phyloP scores from a whole-genome alignment of 2,329 filamentous ascomycete genomes.

The Plenodomus tracheiphilus region DNA sequence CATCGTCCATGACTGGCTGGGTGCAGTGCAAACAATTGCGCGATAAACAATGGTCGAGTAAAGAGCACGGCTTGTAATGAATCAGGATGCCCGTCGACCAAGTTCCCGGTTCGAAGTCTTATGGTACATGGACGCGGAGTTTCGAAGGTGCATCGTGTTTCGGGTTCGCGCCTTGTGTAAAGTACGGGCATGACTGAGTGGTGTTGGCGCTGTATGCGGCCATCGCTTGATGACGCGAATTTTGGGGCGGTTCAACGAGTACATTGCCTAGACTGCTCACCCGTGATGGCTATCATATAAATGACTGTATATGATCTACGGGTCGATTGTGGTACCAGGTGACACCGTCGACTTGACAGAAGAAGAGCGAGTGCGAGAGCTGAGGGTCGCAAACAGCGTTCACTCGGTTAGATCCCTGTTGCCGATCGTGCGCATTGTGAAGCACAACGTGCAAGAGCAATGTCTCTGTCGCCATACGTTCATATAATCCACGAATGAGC shows the following conservation, averaged over 20 bases:
- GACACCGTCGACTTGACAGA: too few relatives aligned
- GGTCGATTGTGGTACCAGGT: too few relatives aligned
- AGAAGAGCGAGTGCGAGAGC: neutral
- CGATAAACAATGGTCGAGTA: neutral
- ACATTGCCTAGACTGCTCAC: too few relatives aligned
- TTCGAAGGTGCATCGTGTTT: constrained; percentile 28
- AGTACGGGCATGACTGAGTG: neutral
- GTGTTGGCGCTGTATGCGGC: neutral
- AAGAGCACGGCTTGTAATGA: neutral
- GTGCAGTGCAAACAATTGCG: constrained; percentile 11
- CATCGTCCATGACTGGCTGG: constrained; percentile 12
- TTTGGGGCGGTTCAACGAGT: neutral
- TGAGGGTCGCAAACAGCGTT: neutral
- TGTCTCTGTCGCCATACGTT: neutral
- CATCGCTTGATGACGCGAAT: neutral
- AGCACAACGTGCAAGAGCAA: constrained; percentile 3
- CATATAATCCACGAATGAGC: neutral
- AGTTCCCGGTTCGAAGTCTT: constrained; percentile 18
- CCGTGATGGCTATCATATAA: too few relatives aligned
- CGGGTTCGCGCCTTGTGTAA: constrained; percentile 5
- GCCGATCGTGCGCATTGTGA: constrained; percentile 6
- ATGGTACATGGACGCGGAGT: constrained; percentile 22
- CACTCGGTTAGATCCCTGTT: constrained; percentile 2
- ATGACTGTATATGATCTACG: too few relatives aligned
- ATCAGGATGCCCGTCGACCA: constrained; percentile 5